A percentile compares a stretch with the other conserved stretches of the same genome.
Conservation (phyloP, 805 yeast species). For the Nakazawaea ishiwadae region DNA sequence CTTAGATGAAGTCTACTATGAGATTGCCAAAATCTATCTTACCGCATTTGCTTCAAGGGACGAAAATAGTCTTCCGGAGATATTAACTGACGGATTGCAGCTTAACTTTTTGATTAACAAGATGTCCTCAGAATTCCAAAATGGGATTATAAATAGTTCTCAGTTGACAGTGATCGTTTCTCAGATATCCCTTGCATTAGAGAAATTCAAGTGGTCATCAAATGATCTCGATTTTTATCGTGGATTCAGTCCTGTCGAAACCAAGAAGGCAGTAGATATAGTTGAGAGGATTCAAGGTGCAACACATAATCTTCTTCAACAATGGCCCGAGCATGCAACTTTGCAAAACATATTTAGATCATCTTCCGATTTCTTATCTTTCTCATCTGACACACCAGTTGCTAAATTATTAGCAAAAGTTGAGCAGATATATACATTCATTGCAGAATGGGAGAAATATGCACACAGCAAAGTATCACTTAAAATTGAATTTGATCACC, state of each 20-base stretch:
- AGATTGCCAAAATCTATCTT: slow-evolving; percentile 46
- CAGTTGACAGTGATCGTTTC: slow-evolving; percentile 30
- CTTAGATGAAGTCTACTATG: slow-evolving; percentile 43
- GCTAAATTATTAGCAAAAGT: slow-evolving; percentile 74
- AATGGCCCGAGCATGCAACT: slow-evolving; percentile 97
- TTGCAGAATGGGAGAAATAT: slow-evolving; percentile 92
- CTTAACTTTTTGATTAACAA: slow-evolving; percentile 25
- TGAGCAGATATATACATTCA: slow-evolving; percentile 79
- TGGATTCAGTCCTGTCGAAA: slow-evolving; percentile 57
- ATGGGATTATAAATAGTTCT: slow-evolving; percentile 22
- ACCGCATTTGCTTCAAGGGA: slow-evolving; percentile 29
- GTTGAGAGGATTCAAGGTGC: slow-evolving; percentile 39
- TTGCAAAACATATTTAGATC: slow-evolving; percentile 61
- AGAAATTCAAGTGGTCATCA: slow-evolving; percentile 19
- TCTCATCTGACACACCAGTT: slow-evolving; percentile 65
- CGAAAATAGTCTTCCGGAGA: slow-evolving; percentile 16
- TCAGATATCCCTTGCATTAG: slow-evolving; percentile 29
- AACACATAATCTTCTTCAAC: slow-evolving; percentile 42
- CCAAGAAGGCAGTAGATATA: slow-evolving; percentile 50
- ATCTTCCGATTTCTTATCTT: slow-evolving; percentile 59
- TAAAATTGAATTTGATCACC: slow-evolving; percentile 43
- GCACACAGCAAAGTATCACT: slow-evolving; percentile 77
- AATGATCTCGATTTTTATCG: slow-evolving; percentile 55
- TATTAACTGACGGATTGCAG: slow-evolving; percentile 38
- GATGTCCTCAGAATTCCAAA: slow-evolving; percentile 18